A percentile compares a stretch with the other conserved stretches of the same genome.
These are phyloP conservation scores for Diutina scorzettiae DNA, from an alignment of 1,139 yeast genomes.

Conservation along the genomic window DNA sequence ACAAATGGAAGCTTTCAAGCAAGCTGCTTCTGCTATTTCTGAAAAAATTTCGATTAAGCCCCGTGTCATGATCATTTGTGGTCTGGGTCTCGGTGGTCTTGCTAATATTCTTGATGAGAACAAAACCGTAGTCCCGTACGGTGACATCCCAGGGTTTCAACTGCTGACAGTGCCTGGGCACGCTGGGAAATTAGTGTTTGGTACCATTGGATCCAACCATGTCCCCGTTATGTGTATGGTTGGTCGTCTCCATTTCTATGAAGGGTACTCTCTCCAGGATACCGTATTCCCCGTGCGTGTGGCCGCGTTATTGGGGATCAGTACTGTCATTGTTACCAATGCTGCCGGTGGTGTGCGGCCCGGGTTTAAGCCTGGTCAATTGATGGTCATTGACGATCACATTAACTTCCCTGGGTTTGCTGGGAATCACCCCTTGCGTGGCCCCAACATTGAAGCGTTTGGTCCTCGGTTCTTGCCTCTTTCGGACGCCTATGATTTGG, in stretches of 20 bases:
- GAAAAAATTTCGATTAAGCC: constrained; percentile 22
- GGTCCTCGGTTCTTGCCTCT: constrained; percentile 86
- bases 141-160: constrained; percentile 69
- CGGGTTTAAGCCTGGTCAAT: constrained; percentile 64
- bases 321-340: constrained; percentile 66
- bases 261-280: constrained; percentile 71
- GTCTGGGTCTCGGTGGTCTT: constrained; percentile 89
- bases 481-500: constrained; percentile 80
- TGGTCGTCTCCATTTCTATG: constrained; percentile 86
- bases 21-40: constrained; percentile 14
- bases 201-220: constrained; percentile 52
- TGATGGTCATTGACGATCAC: constrained; percentile 85
- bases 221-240: constrained; percentile 90
- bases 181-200: constrained; percentile 72
- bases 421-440: constrained; percentile 80
- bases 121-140: constrained; percentile 44
- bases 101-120: constrained; percentile 38
- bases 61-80: constrained; percentile 73
- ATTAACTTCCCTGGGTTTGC: constrained; percentile 84
- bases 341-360: constrained; percentile 88
- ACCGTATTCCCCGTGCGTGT: constrained; percentile 83
- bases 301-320: constrained; percentile 50
- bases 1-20: constrained; percentile 11
- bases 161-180: constrained; percentile 85
- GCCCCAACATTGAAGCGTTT: constrained; percentile 66